Base-by-base conservation (phyloP, 371 early-diverging fungal species). In the Mycotypha africana region DNA sequence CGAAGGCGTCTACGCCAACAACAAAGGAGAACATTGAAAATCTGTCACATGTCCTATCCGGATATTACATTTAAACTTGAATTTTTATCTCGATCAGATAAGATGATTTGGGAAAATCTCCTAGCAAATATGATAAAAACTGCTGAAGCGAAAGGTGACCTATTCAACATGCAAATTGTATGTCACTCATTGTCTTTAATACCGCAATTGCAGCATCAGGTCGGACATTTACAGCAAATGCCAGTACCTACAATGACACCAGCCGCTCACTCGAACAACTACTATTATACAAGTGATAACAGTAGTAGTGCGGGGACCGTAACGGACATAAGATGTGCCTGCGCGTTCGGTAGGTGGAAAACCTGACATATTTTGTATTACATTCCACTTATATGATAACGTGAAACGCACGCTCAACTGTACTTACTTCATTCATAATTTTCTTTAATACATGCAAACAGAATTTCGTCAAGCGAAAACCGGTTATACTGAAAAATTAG, bases 41-140 rank as follows among this genome's bases (percentile, higher is more conserved):
- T 59, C 7, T 28, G 42, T 10, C 59, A 59, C 39, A 32, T 49
- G 43, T 53, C 59, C 8, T 46, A 33, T 21, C 59, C 59, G 0
- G 49, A 53, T 12, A 42, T 43, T 16, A 33, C 50, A 2, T 53
- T 49, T 20, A 41, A 41, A 1, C 40, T 59, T 2, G 47, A 53
- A 11, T 59, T 53, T 19, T 14, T 34, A 2, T 49, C 46, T 2
- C 37, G 38, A n/a, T 38, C 42, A 4, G 50, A 53, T 42, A 10
- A 44, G 10, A 22, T 44, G 14, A 15, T 28, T 7, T 59, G 59
- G 59, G 39, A 57, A 31, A 43, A 31, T 9, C 6, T 51, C 4
- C 24, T 59, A 12, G 15, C 24, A 17, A 22, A 49, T 15, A 25
- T 39, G 1, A 25, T 35, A 1, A 4, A 9, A 1, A 15, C 20